These are phyloP conservation scores for Dendrobium officinale DNA, from an alignment of 106 monocot species.

Conservation along the genomic window DNA sequence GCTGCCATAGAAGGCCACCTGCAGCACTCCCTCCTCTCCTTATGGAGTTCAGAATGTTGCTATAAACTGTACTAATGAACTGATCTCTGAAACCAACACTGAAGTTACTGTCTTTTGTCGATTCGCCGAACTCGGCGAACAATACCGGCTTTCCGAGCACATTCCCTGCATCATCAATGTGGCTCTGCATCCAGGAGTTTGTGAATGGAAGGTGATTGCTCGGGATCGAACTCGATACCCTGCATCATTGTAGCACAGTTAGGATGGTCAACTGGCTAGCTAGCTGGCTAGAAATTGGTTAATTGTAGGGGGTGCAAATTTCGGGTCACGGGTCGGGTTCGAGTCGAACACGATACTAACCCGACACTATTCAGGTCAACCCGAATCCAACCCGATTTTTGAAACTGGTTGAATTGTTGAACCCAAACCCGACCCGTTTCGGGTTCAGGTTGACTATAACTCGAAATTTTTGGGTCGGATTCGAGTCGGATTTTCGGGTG, in stretches of 20 bases:
- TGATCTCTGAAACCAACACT: conserved; percentile 38
- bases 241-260: not conserved
- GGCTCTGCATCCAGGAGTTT: conserved; percentile 61
- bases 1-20: conserved; percentile 74
- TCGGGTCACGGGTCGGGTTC: too few species aligned
- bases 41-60: conserved; percentile 42
- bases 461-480: too few species aligned
- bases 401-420: too few species aligned
- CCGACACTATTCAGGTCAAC: too few species aligned
- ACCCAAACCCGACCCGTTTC: too few species aligned
- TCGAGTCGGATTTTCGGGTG: too few species aligned
- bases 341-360: too few species aligned
- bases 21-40: conserved; percentile 45
- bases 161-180: conserved; percentile 56
- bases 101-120: conserved; percentile 32
- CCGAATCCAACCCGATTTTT: too few species aligned
- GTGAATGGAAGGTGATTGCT: conserved; percentile 36
- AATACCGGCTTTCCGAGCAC: conserved; percentile 59
- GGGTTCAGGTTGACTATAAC: too few species aligned
- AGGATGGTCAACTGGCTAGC: not conserved
- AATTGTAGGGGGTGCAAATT: too few species aligned
- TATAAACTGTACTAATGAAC: conserved; percentile 52
- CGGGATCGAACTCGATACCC: conserved; percentile 29
- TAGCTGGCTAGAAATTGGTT: not conserved
- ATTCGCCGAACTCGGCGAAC: conserved; percentile 67